Evolutionary conservation across 371 early-diverging fungal species (phyloP), one percentile per base, ranked within the genome.

Genomic region (Mortierella sp.): DNA sequence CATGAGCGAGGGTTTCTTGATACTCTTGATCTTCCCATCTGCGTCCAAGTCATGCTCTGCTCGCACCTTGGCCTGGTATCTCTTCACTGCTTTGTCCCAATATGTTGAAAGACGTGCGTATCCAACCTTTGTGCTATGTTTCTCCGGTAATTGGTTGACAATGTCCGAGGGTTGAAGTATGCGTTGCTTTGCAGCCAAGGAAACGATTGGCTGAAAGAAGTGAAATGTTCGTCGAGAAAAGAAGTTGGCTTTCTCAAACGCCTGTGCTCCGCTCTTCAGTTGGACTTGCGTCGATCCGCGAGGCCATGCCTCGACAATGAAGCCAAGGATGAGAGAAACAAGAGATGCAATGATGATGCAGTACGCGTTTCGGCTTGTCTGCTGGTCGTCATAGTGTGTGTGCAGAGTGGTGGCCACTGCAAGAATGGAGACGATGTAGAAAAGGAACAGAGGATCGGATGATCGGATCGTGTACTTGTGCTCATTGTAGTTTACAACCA

Each of bases 381-480:
- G 42, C 8, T 34, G 16, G 19, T 50, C 30, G 19, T 27, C 51
- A 21, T 39, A 34, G 1, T 52, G 58, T 5, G 69, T 68, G 41
- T 64, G 69, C 9, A 68, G 49, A 7, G 46, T 28, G 12, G 53
- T 16, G 0, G 13, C n/a, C 1, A 46, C 7, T 2, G 50, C 26
- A 2, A 57, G 5, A 38, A 68, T 64, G 16, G 69, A 60, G 6
- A 61, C 3, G 12, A 60, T 27, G 49, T 52, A 68, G n/a, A 68
- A 68, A 7, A 45, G 7, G 26, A 74, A 28, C 16, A 74, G 19
- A 7, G 34, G 34, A 30, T 68, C 41, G 14, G 69, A 74, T 3
- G 74, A 68, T 19, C 69, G 74, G 60, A 74, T 68, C 16, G 68
- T 38, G 54, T 57, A 74, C 34, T 60, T 68, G 51, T 74, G 74